Conservation (phyloP, 139 green algal genomes). For the Chlorella sp. region DNA sequence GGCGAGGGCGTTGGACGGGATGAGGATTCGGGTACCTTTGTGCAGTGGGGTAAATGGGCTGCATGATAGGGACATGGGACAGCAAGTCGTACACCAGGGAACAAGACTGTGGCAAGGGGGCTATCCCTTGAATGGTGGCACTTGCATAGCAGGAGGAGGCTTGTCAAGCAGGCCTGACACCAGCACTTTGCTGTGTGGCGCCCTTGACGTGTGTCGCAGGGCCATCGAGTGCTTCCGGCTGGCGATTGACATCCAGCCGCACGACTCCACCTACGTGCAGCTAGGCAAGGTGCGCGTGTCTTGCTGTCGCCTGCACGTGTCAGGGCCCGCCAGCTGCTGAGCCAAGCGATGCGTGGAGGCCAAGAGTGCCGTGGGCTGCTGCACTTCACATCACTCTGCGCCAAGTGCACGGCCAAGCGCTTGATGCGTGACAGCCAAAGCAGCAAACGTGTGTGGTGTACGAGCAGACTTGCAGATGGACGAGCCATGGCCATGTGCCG, state of each 20-base stretch:
- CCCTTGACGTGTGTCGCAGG: conserved; percentile 19
- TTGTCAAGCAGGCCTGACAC: neutral
- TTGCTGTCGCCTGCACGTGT: neutral
- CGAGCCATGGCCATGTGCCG: too few relatives aligned
- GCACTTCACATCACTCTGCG: neutral
- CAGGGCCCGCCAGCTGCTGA: neutral
- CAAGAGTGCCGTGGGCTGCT: neutral
- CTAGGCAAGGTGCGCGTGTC: conserved; percentile 40
- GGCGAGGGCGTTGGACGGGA: neutral
- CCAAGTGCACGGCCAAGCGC: neutral
- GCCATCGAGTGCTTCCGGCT: conserved; percentile 50
- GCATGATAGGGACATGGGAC: neutral
- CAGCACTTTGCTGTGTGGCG: too few relatives aligned
- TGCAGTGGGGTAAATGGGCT: neutral
- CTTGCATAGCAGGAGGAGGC: neutral
- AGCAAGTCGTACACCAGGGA: neutral
- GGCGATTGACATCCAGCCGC: conserved; percentile 60
- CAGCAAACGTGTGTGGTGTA: neutral
- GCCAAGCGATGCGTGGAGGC: neutral
- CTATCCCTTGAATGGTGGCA: too few relatives aligned
- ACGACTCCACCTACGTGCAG: conserved; percentile 67
- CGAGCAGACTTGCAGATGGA: too few relatives aligned
- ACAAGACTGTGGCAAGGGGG: too few relatives aligned
- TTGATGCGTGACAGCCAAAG: neutral
- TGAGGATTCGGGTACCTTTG: neutral